Evolutionary conservation across 1,284 basidiomycete species (phyloP).

Genomic region (Apiotrichum siamense): DNA sequence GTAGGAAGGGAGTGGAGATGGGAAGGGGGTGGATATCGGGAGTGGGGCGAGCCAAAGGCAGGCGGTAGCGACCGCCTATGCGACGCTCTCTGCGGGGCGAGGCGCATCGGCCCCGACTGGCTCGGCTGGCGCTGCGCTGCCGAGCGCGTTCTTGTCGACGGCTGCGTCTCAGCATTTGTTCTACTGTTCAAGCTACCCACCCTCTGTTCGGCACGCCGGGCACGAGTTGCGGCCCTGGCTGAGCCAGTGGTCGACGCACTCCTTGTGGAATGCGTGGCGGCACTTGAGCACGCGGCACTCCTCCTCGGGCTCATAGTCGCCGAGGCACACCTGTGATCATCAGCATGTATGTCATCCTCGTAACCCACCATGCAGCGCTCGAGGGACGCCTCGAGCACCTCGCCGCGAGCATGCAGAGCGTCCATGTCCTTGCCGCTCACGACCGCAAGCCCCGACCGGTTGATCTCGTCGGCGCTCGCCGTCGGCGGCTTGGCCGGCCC

Average conservation of each 20-base stretch:
- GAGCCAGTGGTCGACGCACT: slow-evolving; percentile 79
- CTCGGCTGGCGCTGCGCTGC: too few species aligned
- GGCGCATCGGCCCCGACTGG: too few species aligned
- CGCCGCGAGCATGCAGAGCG: slow-evolving; percentile 56
- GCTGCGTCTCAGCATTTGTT: background rate
- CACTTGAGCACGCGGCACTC: slow-evolving; percentile 71
- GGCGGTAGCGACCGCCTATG: too few species aligned
- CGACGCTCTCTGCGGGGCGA: too few species aligned
- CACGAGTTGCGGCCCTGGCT: slow-evolving; percentile 79
- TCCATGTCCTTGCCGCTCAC: slow-evolving; percentile 57
- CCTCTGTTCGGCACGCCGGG: slow-evolving; percentile 61
- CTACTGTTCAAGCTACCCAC: slow-evolving; percentile 16
- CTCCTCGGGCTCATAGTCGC: slow-evolving; percentile 68
- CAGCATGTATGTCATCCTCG: slow-evolving; percentile 25
- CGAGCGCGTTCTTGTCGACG: slow-evolving; percentile 12
- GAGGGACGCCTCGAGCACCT: slow-evolving; percentile 65
- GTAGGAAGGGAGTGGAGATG: too few species aligned
- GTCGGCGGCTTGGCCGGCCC: slow-evolving; percentile 56
- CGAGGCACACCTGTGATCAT: slow-evolving; percentile 67
- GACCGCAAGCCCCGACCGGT: slow-evolving; percentile 66
- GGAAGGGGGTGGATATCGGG: too few species aligned
- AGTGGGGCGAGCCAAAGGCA: too few species aligned
- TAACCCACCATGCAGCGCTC: slow-evolving; percentile 59
- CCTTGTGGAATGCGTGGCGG: slow-evolving; percentile 75
- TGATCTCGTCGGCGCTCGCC: slow-evolving; percentile 71